phyloP scores from a whole-genome alignment of 2,329 filamentous ascomycete species.

The Colletotrichum lini region DNA sequence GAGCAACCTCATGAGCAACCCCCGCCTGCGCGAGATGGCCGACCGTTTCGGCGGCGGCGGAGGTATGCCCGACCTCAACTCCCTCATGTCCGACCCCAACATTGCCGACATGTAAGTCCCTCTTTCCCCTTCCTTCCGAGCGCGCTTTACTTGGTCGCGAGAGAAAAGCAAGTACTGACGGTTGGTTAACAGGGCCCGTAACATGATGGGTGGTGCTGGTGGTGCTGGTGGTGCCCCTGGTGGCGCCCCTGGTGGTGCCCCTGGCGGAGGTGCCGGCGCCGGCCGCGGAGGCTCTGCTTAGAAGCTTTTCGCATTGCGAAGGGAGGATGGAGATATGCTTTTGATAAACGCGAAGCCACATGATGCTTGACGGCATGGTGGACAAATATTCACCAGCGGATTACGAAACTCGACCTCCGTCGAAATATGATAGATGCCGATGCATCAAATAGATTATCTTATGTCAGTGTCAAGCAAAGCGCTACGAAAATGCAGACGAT shows the following conservation, averaged over 20 bases:
- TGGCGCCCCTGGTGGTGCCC: constrained; percentile 43
- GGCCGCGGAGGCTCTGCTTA: constrained; percentile 42
- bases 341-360: background rate
- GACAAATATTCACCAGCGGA: background rate
- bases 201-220: constrained; percentile 63
- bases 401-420: background rate
- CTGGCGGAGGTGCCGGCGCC: constrained; percentile 48
- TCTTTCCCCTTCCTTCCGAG: background rate
- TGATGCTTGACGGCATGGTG: background rate
- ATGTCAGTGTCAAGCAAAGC: background rate
- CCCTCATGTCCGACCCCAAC: constrained; percentile 91
- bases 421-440: constrained; percentile 25
- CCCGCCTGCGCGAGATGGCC: constrained; percentile 88
- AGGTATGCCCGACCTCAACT: constrained; percentile 89
- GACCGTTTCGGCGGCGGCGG: constrained; percentile 81
- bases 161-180: constrained; percentile 6
- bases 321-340: background rate
- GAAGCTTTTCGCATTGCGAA: background rate
- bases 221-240: constrained; percentile 48
- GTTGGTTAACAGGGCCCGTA: constrained; percentile 55
- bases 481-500: background rate
- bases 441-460: constrained; percentile 21
- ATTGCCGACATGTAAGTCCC: constrained; percentile 91
- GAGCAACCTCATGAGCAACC: constrained; percentile 94
- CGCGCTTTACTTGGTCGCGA: background rate